Evolutionary conservation across 129 eudicot species (phyloP).

Genomic region (Logfia minima): DNA sequence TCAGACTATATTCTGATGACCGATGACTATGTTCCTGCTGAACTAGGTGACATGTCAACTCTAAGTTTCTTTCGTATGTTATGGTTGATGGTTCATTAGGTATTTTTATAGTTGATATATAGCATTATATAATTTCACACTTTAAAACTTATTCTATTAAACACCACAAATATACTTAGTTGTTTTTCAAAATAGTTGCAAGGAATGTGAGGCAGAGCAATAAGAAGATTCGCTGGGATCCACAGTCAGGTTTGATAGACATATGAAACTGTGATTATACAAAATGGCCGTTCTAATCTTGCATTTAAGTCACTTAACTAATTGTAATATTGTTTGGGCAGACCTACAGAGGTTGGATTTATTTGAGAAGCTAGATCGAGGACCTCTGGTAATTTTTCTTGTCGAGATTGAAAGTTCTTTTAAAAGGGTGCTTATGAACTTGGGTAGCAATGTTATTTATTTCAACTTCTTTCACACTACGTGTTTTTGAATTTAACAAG

Average conservation of each 20-base stretch:
- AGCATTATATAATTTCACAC: background rate
- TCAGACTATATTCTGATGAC: constrained; percentile 57
- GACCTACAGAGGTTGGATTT: constrained; percentile 59
- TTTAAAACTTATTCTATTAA: background rate
- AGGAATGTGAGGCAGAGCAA: constrained; percentile 38
- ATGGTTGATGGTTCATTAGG: background rate
- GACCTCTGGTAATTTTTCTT: constrained; percentile 35
- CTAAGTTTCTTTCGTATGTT: background rate
- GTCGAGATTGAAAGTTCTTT: background rate
- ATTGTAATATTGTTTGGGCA: constrained; percentile 32
- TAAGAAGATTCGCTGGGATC: constrained; percentile 76
- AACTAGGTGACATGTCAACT: constrained; percentile 52
- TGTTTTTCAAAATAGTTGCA: constrained; percentile 38
- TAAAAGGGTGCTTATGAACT: background rate
- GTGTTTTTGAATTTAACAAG: constrained; percentile 1
- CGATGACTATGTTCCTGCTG: constrained; percentile 71
- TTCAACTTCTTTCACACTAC: background rate
- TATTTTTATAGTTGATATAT: background rate
- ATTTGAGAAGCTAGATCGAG: constrained; percentile 68
- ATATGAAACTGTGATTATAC: background rate
- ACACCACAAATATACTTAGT: background rate
- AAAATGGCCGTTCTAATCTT: constrained; percentile 1
- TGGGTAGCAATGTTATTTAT: background rate
- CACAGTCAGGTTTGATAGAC: constrained; percentile 57
- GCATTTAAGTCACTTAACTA: constrained; percentile 3